Percentiles rank a stretch among this genome's conserved stretches.
Conservation (phyloP, 2,329 filamentous ascomycete species). For the Capronia americana region DNA sequence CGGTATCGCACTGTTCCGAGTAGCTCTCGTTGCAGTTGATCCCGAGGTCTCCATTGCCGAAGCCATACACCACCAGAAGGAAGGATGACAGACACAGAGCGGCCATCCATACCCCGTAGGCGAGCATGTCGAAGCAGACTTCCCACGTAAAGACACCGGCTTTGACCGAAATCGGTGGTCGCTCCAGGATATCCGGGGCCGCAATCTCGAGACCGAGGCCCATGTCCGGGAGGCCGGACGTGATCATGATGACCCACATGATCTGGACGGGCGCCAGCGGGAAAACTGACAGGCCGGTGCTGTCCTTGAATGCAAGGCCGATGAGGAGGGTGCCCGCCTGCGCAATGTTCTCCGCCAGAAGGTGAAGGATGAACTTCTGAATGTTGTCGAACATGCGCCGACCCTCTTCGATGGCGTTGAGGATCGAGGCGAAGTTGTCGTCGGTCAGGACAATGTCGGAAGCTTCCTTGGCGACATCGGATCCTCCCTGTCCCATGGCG, state of each 20-base stretch:
- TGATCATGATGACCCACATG: constrained; percentile 94
- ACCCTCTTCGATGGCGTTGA: constrained; percentile 82
- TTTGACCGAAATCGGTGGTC: constrained; percentile 67
- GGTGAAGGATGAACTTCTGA: constrained; percentile 82
- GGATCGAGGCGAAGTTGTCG: constrained; percentile 87
- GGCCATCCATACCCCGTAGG: constrained; percentile 81
- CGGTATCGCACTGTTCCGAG: constrained; percentile 62
- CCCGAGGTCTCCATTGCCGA: constrained; percentile 66
- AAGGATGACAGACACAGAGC: constrained; percentile 70
- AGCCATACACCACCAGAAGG: constrained; percentile 67
- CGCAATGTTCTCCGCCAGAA: constrained; percentile 81
- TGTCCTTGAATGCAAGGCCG: constrained; percentile 81
- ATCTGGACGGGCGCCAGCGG: constrained; percentile 85
- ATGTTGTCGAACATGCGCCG: constrained; percentile 89
- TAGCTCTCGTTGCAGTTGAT: constrained; percentile 66
- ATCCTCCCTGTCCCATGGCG: constrained; percentile 81
- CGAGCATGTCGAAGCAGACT: constrained; percentile 73
- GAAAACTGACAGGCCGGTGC: constrained; percentile 75
- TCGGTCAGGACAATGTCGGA: constrained; percentile 74
- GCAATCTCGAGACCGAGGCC: constrained; percentile 82
- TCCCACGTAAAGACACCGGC: constrained; percentile 78
- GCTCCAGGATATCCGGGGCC: constrained; percentile 76
- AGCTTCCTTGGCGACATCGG: constrained; percentile 77
- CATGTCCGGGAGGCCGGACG: constrained; percentile 85
- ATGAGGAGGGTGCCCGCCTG: constrained; percentile 82